phyloP scores from a whole-genome alignment of 2,329 filamentous ascomycete species.

The Fusarium protoensiforme region DNA sequence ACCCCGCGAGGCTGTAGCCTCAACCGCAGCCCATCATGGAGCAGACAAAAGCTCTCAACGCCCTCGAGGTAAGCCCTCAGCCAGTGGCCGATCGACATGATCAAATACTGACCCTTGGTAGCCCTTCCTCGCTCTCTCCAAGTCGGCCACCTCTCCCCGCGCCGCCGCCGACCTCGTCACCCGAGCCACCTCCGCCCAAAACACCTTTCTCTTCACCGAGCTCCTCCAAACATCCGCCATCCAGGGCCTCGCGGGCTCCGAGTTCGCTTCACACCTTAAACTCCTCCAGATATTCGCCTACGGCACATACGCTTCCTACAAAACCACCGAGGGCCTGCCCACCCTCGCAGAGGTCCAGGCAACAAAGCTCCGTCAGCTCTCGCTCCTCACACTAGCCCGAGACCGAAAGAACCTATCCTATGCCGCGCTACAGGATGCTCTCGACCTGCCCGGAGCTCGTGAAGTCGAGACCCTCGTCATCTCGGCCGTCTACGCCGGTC shows the following conservation, averaged over 20 bases:
- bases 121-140: slow-evolving; percentile 91
- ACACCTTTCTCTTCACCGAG: slow-evolving; percentile 94
- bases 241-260: slow-evolving; percentile 73
- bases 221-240: slow-evolving; percentile 86
- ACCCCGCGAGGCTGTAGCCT: slow-evolving; percentile 40
- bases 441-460: slow-evolving; percentile 74
- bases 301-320: slow-evolving; percentile 86
- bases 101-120: slow-evolving; percentile 57
- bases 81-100: too few relatives aligned
- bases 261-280: slow-evolving; percentile 72
- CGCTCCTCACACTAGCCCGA: slow-evolving; percentile 83
- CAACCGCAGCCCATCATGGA: slow-evolving; percentile 66
- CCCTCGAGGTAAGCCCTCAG: slow-evolving; percentile 64
- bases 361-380: slow-evolving; percentile 90
- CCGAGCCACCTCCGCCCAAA: slow-evolving; percentile 88
- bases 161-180: slow-evolving; percentile 87
- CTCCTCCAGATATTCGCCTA: slow-evolving; percentile 92
- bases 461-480: slow-evolving; percentile 90
- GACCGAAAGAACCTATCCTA: slow-evolving; percentile 79
- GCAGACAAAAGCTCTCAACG: slow-evolving; percentile 75
- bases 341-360: slow-evolving; percentile 76
- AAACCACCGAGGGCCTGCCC: slow-evolving; percentile 67
- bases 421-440: slow-evolving; percentile 69
- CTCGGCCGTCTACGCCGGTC: slow-evolving; percentile 84
- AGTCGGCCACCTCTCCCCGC: slow-evolving; percentile 84